Percentiles rank a stretch among this genome's conserved stretches.
phyloP scores from a whole-genome alignment of 2,329 filamentous ascomycete species.

The Aspergillus pseudoterreus region DNA sequence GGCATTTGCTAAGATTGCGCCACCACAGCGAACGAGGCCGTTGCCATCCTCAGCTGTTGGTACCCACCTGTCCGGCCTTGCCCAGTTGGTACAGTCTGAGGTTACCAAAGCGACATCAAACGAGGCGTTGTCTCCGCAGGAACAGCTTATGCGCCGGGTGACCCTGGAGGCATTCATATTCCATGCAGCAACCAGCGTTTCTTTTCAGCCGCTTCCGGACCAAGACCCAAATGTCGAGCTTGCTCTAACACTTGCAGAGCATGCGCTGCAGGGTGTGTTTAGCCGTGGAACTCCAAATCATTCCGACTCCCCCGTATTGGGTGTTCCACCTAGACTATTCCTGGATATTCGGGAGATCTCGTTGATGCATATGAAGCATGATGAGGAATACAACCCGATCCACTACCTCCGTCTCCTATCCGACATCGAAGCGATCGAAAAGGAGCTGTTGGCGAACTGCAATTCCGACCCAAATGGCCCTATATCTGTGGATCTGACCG shows the following conservation, averaged over 20 bases:
- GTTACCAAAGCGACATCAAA: not conserved
- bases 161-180: slow-evolving; percentile 25
- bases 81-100: slow-evolving; percentile 14
- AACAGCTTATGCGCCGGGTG: slow-evolving; percentile 12
- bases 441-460: not conserved
- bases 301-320: slow-evolving; percentile 18
- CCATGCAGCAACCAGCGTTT: slow-evolving; percentile 23
- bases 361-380: slow-evolving; percentile 5
- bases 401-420: slow-evolving; percentile 3
- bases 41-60: slow-evolving; percentile 14
- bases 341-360: slow-evolving; percentile 13
- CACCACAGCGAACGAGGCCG: slow-evolving; percentile 14
- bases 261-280: slow-evolving; percentile 6
- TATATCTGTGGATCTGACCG: too few species aligned
- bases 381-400: too few species aligned
- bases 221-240: slow-evolving; percentile 13
- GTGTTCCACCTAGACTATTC: slow-evolving; percentile 19
- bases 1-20: not conserved
- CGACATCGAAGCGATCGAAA: slow-evolving; percentile 2
- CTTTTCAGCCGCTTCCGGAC: slow-evolving; percentile 14
- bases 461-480: not conserved
- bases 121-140: not conserved
- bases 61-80: slow-evolving; percentile 21
- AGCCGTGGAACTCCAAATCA: not conserved
- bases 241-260: slow-evolving; percentile 14